A percentile compares a stretch with the other conserved stretches of the same genome.
Conservation (phyloP, 2,329 filamentous ascomycete genomes). For the Phoma sp. region DNA sequence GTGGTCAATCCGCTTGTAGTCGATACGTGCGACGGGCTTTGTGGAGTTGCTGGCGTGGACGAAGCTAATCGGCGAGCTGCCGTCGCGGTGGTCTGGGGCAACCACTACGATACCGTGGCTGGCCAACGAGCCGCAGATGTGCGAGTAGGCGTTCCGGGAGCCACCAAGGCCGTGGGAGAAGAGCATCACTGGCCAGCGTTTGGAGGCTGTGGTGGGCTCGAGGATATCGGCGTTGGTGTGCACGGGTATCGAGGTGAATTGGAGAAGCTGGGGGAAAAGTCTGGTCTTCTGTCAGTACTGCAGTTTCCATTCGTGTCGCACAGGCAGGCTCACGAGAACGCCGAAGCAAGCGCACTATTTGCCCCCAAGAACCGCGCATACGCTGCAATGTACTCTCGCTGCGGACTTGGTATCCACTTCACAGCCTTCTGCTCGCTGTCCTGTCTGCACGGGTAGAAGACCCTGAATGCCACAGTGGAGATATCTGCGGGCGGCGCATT, state of each 20-base stretch:
- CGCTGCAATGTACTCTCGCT: conserved; percentile 73
- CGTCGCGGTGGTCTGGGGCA: conserved; percentile 83
- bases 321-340: conserved; percentile 45
- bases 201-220: conserved; percentile 51
- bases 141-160: conserved; percentile 83
- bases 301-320: not conserved
- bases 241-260: conserved; percentile 75
- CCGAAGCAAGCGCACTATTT: conserved; percentile 54
- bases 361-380: conserved; percentile 79
- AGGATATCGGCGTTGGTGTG: conserved; percentile 73
- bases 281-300: conserved; percentile 47
- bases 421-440: conserved; percentile 61
- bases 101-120: conserved; percentile 82
- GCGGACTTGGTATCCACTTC: conserved; percentile 78
- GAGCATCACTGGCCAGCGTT: conserved; percentile 78
- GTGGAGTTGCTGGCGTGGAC: conserved; percentile 64
- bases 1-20: conserved; percentile 62
- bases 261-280: conserved; percentile 71
- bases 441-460: conserved; percentile 72
- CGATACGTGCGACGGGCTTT: conserved; percentile 48
- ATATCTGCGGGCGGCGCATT: conserved; percentile 60
- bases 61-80: conserved; percentile 76
- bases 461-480: conserved; percentile 76
- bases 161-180: conserved; percentile 88
- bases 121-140: conserved; percentile 77